A percentile compares a stretch with the other conserved stretches of the same genome.
Evolutionary conservation across 768 basidiomycete species (phyloP).

Genomic region (Naematelia encephala): DNA sequence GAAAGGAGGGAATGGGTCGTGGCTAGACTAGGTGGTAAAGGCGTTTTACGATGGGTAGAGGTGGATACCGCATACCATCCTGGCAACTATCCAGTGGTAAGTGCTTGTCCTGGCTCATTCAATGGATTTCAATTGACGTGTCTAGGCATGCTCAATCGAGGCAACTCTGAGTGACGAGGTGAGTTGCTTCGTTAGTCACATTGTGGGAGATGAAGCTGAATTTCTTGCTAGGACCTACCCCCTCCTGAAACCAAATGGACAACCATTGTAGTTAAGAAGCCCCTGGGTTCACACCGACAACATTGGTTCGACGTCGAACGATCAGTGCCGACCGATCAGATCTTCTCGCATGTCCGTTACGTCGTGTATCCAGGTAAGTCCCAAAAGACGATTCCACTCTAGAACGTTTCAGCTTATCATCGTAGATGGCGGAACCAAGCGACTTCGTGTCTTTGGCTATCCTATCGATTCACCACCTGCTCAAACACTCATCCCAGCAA

Average conservation of each 20-base stretch:
- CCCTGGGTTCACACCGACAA: conserved; percentile 81
- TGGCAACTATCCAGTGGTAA: conserved; percentile 78
- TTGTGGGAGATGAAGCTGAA: background rate
- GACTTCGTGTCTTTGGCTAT: conserved; percentile 75
- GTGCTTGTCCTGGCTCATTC: conserved; percentile 11
- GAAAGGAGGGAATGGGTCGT: conserved; percentile 77
- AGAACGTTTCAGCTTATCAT: background rate
- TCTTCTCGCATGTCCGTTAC: conserved; percentile 78
- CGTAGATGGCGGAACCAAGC: conserved; percentile 85
- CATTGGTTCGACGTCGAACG: conserved; percentile 79
- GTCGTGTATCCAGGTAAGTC: conserved; percentile 71
- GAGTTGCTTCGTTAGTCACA: background rate
- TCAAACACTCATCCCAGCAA: background rate
- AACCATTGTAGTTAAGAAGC: conserved; percentile 67
- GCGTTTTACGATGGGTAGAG: conserved; percentile 66
- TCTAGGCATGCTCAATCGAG: conserved; percentile 31
- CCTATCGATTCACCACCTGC: conserved; percentile 51
- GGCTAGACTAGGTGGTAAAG: conserved; percentile 74
- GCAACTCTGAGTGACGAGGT: conserved; percentile 25
- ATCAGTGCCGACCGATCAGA: conserved; percentile 56
- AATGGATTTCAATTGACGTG: background rate
- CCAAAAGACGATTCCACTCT: background rate
- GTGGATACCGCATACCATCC: conserved; percentile 95
- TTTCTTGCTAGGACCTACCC: conserved; percentile 30
- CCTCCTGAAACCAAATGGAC: conserved; percentile 63